Evolutionary conservation across 306 rosid species (phyloP).

Genomic region (Prunus campanulata): DNA sequence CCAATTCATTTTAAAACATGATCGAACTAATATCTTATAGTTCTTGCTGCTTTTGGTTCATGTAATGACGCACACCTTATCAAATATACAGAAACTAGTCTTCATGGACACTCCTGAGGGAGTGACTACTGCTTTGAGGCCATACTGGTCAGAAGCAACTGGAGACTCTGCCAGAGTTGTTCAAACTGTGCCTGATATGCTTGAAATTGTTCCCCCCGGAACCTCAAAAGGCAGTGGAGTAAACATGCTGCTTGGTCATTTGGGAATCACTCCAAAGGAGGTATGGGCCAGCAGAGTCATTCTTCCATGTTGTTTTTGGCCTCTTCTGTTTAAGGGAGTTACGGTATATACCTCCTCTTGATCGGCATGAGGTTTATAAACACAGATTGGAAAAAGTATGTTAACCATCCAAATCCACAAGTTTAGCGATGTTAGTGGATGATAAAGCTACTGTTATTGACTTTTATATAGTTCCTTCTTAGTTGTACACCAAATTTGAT

Average conservation of each 20-base stretch:
- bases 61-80: conserved; percentile 7
- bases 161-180: conserved; percentile 64
- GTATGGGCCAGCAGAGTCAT: conserved; percentile 34
- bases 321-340: not conserved
- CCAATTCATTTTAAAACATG: not conserved
- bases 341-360: not conserved
- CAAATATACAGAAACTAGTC: conserved; percentile 62
- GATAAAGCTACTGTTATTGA: not conserved
- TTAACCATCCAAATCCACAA: not conserved
- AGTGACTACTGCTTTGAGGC: conserved; percentile 62
- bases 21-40: not conserved
- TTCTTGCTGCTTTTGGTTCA: not conserved
- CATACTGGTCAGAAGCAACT: conserved; percentile 78
- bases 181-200: conserved; percentile 87
- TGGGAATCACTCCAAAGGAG: conserved; percentile 74
- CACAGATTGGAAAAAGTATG: not conserved
- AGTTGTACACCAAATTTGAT: not conserved
- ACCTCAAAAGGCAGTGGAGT: conserved; percentile 91
- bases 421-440: not conserved
- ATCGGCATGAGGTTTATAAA: not conserved
- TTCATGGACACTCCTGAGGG: conserved; percentile 67
- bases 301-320: not conserved
- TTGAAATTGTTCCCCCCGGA: conserved; percentile 86
- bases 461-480: not conserved
- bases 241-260: conserved; percentile 71